Base-by-base conservation (phyloP, 192 early-diverging fungal species). In the Coemansia sp. region DNA sequence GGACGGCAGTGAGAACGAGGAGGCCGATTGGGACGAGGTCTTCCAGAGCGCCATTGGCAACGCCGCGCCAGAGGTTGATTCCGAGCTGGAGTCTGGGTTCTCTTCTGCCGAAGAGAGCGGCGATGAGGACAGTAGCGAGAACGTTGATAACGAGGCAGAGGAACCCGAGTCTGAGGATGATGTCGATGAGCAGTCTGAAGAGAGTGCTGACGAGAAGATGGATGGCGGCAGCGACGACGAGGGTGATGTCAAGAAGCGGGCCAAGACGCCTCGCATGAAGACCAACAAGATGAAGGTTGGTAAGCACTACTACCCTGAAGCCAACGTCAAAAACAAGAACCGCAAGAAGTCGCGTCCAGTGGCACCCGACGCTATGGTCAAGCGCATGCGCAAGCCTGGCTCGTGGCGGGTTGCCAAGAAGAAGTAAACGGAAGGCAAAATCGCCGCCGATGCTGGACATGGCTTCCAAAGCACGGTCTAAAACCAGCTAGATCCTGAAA, bases 251-350 rank as follows among this genome's bases (percentile, higher is more conserved):
- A 70, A 70, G 55, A 87, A 81, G 67, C 64, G 68, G 18, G 67
- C 73, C 45, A 96, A 96, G 86, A 74, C 85, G 18, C 72, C 87
- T 45, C 90, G 95, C 56, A 92, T 93, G 92, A 94, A 90, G 35
- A 96, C 94, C 41, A 97, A 95, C 87, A 97, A 97, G 86, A 81
- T 84, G 54, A 96, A 96, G 85, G 88, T 93, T 53, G 95, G 95
- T 55, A 87, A 85, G 43, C 91, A 98, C 78, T 99, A 88, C 78
- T 99, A 99, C 67, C 90, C 92, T 64, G 86, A 84, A 3, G 94
- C 95, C 74, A 99, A 99, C 78, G 91, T 99, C 76, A 99, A 99
- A 87, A 97, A 97, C 84, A 85, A 87, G 78, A 95, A 94, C 81
- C 87, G 94, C 48, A 94, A 89, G 76, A 94, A 92, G 74, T 76